A percentile compares a stretch with the other conserved stretches of the same genome.
Evolutionary conservation across 495 filamentous ascomycete species (phyloP).

Genomic region (Neurospora sublineolata): DNA sequence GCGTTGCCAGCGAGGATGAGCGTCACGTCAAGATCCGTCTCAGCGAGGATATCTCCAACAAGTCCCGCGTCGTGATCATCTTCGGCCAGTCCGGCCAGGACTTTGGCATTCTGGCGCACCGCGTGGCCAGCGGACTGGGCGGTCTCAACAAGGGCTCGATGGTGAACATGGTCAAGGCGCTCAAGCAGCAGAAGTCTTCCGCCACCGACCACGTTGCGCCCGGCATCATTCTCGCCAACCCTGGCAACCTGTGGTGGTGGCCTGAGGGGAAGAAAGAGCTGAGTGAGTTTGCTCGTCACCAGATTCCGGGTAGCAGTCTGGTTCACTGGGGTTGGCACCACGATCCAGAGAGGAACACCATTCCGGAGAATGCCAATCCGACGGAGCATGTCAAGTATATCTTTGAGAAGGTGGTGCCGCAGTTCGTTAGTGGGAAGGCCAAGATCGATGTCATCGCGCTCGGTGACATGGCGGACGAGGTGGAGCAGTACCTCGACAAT

Average conservation of each 20-base stretch:
- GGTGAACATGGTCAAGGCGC: conserved; percentile 45
- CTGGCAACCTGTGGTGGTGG: conserved; percentile 60
- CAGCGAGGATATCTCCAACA: conserved; percentile 42
- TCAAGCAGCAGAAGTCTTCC: conserved; percentile 28
- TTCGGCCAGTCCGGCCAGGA: conserved; percentile 61
- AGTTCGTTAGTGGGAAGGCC: conserved; percentile 30
- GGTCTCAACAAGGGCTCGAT: conserved; percentile 57
- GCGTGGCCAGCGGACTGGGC: conserved; percentile 42
- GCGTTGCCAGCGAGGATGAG: conserved; percentile 23
- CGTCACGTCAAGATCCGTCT: conserved; percentile 61
- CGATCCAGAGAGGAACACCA: conserved; percentile 37
- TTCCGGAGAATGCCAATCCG: conserved; percentile 41
- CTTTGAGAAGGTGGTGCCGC: conserved; percentile 48
- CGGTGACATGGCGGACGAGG: conserved; percentile 42
- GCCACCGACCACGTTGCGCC: conserved; percentile 21
- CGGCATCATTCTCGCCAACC: conserved; percentile 58
- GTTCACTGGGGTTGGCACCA: conserved; percentile 34
- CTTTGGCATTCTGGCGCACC: conserved; percentile 62
- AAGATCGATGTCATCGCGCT: conserved; percentile 56
- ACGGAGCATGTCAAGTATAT: conserved; percentile 50
- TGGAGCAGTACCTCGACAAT: conserved; percentile 43
- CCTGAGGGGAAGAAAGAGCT: conserved; percentile 44
- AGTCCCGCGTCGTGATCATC: conserved; percentile 58
- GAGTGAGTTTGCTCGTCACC: conserved; percentile 39
- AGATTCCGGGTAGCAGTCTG: conserved; percentile 42